Percentiles rank a stretch among this genome's conserved stretches.
phyloP scores from a whole-genome alignment of 768 basidiomycete species.

The Lentinula detonsa region DNA sequence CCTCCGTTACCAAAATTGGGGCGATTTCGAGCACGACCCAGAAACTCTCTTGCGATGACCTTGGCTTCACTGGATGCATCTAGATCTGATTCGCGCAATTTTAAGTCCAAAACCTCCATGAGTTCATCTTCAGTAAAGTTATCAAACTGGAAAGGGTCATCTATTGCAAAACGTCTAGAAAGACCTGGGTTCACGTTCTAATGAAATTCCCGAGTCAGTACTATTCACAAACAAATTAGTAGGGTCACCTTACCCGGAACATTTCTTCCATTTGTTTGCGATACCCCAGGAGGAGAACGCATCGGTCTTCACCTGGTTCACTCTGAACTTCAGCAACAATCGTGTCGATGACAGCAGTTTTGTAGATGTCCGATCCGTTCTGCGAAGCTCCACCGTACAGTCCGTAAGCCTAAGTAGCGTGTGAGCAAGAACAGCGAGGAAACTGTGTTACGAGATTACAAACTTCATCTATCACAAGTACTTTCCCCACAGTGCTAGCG shows the following conservation, averaged over 20 bases:
- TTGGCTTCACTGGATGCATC: constrained; percentile 52
- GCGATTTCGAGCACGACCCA: constrained; percentile 35
- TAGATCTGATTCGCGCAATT: constrained; percentile 53
- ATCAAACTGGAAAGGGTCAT: constrained; percentile 63
- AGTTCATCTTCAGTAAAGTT: constrained; percentile 56
- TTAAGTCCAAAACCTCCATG: constrained; percentile 45
- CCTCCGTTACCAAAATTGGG: constrained; percentile 67
- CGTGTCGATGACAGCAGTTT: constrained; percentile 39
- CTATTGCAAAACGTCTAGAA: constrained; percentile 60
- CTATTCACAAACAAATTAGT: too few relatives aligned
- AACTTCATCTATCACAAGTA: constrained; percentile 41
- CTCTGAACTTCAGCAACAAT: constrained; percentile 43
- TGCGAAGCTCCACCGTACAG: constrained; percentile 28
- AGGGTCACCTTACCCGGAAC: constrained; percentile 49
- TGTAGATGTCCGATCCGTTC: constrained; percentile 25
- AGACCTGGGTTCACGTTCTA: constrained; percentile 71
- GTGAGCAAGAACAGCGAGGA: background rate
- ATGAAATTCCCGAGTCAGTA: background rate
- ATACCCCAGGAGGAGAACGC: constrained; percentile 38
- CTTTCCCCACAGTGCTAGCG: constrained; percentile 33
- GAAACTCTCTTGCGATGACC: constrained; percentile 44
- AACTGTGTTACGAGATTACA: background rate
- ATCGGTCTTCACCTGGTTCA: constrained; percentile 40
- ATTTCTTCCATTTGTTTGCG: constrained; percentile 46
- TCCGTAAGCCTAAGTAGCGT: constrained; percentile 31